Evolutionary conservation across 306 rosid genomes (phyloP).

Genomic region (Dryas octopetala): DNA sequence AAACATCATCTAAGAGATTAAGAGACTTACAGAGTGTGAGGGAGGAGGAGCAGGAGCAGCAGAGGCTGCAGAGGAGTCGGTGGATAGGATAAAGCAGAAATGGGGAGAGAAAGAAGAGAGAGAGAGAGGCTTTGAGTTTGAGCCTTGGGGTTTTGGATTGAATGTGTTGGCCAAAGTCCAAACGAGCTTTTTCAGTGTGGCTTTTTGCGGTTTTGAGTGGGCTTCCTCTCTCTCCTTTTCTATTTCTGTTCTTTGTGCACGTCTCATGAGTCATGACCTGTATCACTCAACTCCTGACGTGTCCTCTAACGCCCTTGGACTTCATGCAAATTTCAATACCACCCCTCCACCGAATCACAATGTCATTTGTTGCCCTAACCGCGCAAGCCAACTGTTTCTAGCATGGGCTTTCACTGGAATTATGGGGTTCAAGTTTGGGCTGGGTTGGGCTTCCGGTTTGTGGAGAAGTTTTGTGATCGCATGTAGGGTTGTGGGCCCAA

Average conservation of each 20-base stretch:
- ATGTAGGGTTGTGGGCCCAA: no score
- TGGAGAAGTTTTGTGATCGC: not conserved
- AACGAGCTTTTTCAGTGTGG: not conserved
- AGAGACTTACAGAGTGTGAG: slow-evolving; percentile 10
- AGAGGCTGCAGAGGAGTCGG: not conserved
- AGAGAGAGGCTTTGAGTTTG: not conserved
- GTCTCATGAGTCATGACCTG: not conserved
- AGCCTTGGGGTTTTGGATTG: not conserved
- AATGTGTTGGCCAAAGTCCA: not conserved
- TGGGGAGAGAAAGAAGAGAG: no score
- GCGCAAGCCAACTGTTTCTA: not conserved
- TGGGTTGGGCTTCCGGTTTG: not conserved
- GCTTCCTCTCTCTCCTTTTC: not conserved
- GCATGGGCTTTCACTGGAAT: slow-evolving; percentile 7
- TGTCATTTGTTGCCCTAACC: not conserved
- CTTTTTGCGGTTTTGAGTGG: not conserved
- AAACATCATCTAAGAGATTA: no score
- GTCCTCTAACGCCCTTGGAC: slow-evolving; percentile 2
- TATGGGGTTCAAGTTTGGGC: not conserved
- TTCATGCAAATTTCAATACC: not conserved
- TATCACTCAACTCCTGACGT: not conserved
- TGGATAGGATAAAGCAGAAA: slow-evolving; percentile 13
- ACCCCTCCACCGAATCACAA: not conserved
- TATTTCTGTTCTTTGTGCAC: not conserved
- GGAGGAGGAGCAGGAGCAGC: not conserved